Evolutionary conservation across 2,329 filamentous ascomycete species (phyloP), one percentile per base, ranked within the genome.

Genomic region (Coniochaeta sp.): DNA sequence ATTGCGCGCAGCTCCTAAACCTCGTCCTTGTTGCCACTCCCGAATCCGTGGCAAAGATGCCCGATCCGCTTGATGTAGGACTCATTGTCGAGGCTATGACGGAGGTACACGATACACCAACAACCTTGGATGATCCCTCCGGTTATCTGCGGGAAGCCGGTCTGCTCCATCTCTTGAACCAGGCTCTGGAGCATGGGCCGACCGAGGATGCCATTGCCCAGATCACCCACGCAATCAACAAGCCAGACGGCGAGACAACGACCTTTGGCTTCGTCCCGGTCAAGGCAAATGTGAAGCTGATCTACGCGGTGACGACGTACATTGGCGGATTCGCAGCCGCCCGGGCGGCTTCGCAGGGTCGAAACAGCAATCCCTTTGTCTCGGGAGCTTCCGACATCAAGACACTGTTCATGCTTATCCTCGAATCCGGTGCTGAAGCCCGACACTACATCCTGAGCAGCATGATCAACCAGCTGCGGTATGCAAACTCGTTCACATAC

Each of bases 381-480:
- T 72, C 81, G 5, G 82, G 81, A 38, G 86, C 87, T 1, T 77
- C 87, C 7, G 89, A 93, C 65, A 85, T 89, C 38, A 84, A 84
- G 54, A 79, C 95, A 16, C 76, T 99, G 62, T 89, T 89, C 62
- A 87, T 89, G 66, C 81, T 99, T 33, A 83, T 90, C 11, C 88
- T 89, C 67, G 89, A 89, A 63, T 79, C 96, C 43, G 80, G 83
- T 43, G 84, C 90, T 0, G 91, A 96, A 73, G 86, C 87, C 24
- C 88, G 93, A 59, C 96, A 96, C 76, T 90, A 91, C 71, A 79
- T 99, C 61, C 76, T 98, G 61, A 87, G 83, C 66, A 90, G 90
- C 65, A 91, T 99, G 70, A 84, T 91, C 61, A 96, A 98, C 73
- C 93, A 98, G 75, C 83, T 99, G 57, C 89, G 95, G 62, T 96